Percentiles rank a stretch among this genome's conserved stretches.
phyloP scores from a whole-genome alignment of 148 eudicot genomes.

The Chenopodium formosanum region DNA sequence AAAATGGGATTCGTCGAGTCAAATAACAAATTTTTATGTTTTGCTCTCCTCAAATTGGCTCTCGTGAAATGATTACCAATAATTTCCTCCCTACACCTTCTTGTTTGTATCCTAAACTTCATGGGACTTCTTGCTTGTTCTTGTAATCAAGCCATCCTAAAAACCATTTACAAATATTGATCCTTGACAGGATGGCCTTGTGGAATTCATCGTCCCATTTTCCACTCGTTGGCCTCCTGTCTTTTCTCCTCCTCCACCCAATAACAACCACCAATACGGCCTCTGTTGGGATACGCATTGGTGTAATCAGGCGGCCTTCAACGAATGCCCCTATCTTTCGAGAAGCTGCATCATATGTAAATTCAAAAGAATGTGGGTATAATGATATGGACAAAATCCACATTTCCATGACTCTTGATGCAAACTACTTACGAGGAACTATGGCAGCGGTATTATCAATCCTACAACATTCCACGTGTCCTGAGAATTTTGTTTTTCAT shows the following conservation, averaged over 20 bases:
- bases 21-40: not conserved
- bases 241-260: constrained; percentile 34
- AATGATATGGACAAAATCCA: constrained; percentile 23
- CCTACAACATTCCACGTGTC: constrained; percentile 55
- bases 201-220: constrained; percentile 23
- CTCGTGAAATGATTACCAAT: not conserved
- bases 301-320: constrained; percentile 26
- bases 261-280: constrained; percentile 23
- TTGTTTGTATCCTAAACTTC: not conserved
- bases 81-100: not conserved
- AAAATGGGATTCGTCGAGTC: not conserved
- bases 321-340: constrained; percentile 36
- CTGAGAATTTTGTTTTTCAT: constrained; percentile 46
- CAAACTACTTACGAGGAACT: constrained; percentile 46
- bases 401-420: constrained; percentile 51
- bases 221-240: constrained; percentile 43
- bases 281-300: constrained; percentile 29
- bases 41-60: not conserved
- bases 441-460: constrained; percentile 52
- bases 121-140: not conserved
- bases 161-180: not conserved
- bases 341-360: constrained; percentile 46
- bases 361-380: constrained; percentile 31
- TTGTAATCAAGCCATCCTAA: not conserved
- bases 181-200: constrained; percentile 37